Conservation (phyloP, 192 early-diverging fungal species). For the Chytriomyces hyalinus region DNA sequence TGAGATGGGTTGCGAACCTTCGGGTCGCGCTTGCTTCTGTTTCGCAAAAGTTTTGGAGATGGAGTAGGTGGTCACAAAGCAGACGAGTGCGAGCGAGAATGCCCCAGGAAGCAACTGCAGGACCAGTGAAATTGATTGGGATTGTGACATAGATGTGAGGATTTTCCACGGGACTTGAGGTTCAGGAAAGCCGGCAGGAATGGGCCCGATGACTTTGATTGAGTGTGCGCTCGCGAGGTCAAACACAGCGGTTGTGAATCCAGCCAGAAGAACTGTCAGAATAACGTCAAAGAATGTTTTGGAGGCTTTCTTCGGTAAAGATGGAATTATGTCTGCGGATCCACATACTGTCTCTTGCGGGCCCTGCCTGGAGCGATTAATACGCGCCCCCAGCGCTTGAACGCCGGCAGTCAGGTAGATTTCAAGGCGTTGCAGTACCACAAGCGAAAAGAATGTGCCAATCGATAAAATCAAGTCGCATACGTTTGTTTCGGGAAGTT, state of each 20-base stretch:
- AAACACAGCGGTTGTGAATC: background rate
- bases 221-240: background rate
- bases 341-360: background rate
- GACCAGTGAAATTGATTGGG: background rate
- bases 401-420: background rate
- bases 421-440: background rate
- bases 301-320: background rate
- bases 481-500: background rate
- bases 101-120: slow-evolving; percentile 11
- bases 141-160: background rate
- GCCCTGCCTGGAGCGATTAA: background rate
- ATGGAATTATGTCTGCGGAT: background rate
- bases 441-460: slow-evolving; percentile 1
- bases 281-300: slow-evolving; percentile 25
- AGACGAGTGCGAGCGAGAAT: slow-evolving; percentile 20
- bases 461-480: slow-evolving; percentile 5
- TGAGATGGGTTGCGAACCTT: background rate
- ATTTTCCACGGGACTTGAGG: slow-evolving; percentile 18
- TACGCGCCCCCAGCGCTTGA: background rate
- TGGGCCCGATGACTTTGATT: slow-evolving; percentile 28
- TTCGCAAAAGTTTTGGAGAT: slow-evolving; percentile 33
- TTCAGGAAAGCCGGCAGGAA: slow-evolving; percentile 24
- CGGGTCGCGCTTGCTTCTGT: background rate
- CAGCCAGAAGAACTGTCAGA: slow-evolving; percentile 21
- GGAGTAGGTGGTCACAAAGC: slow-evolving; percentile 31